phyloP scores from a whole-genome alignment of 441 rosid species.

The Sinapis alba region DNA sequence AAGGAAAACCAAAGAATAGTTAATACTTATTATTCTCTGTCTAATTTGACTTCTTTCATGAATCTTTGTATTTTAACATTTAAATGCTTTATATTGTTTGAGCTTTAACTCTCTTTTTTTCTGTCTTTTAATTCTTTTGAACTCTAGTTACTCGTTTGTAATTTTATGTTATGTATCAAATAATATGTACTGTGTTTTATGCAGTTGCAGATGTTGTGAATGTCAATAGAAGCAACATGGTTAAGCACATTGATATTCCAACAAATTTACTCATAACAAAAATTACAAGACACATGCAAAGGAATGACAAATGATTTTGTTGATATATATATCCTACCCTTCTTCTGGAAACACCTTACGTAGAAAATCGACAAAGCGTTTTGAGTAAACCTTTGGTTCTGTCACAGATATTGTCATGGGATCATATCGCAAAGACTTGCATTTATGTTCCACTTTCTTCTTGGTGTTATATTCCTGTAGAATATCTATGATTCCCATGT shows the following conservation, averaged over 20 bases:
- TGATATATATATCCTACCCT: conserved; percentile 2
- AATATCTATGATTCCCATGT: conserved; percentile 85
- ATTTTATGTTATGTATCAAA: neutral
- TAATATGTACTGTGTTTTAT: neutral
- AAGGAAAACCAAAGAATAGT: no score
- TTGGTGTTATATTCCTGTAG: conserved; percentile 72
- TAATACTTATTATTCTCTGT: conserved; percentile 67
- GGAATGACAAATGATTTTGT: conserved; percentile 13
- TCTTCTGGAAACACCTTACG: conserved; percentile 59
- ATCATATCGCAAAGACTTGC: conserved; percentile 64
- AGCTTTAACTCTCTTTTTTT: neutral
- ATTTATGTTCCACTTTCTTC: conserved; percentile 70
- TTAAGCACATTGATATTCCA: neutral
- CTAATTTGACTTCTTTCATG: neutral
- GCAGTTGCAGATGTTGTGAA: neutral
- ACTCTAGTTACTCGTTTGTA: conserved; percentile 11
- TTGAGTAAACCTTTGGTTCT: conserved; percentile 66
- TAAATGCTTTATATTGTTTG: conserved; percentile 44
- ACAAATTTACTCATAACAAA: neutral
- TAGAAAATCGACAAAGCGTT: conserved; percentile 73
- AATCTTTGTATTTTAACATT: neutral
- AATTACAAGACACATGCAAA: conserved; percentile 9
- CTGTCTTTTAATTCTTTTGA: neutral
- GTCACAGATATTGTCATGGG: conserved; percentile 61
- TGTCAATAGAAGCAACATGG: neutral